phyloP scores from a whole-genome alignment of 495 filamentous ascomycete species.

The Aspergillus mulundensis region DNA sequence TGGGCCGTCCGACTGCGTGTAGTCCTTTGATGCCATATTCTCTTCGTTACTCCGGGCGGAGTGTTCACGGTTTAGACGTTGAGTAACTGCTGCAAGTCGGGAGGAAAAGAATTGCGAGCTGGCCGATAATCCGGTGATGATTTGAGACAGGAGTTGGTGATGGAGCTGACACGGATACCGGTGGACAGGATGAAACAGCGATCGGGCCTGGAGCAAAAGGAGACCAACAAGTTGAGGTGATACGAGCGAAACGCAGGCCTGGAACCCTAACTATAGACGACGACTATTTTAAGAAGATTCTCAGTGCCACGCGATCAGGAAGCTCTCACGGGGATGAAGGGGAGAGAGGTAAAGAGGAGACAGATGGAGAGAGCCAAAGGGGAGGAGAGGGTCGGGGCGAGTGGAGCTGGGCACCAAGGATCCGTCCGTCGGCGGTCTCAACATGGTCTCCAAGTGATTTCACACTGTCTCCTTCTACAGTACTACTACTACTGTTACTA shows the following conservation, averaged over 20 bases:
- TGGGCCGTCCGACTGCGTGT: conserved; percentile 18
- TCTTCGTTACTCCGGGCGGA: background rate
- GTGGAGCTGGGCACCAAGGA: conserved; percentile 11
- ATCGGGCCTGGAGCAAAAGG: conserved; percentile 5
- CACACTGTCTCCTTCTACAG: background rate
- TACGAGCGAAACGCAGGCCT: background rate
- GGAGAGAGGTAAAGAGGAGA: background rate
- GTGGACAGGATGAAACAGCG: conserved; percentile 12
- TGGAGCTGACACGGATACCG: conserved; percentile 4
- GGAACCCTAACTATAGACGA: conserved; percentile 10
- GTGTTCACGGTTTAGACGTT: background rate
- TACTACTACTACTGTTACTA: background rate
- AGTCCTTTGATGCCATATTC: conserved; percentile 16
- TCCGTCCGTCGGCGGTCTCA: conserved; percentile 11
- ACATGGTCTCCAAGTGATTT: background rate
- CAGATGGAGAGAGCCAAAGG: conserved; percentile 1
- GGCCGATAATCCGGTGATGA: background rate
- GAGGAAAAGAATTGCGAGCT: background rate
- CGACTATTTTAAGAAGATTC: background rate
- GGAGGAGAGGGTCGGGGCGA: conserved; percentile 13
- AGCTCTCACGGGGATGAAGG: conserved; percentile 7
- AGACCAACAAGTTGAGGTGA: conserved; percentile 1
- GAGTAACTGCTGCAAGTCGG: background rate
- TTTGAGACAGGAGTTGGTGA: conserved; percentile 1
- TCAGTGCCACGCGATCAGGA: conserved; percentile 15